A percentile compares a stretch with the other conserved stretches of the same genome.
phyloP scores from a whole-genome alignment of 495 filamentous ascomycete genomes.

The Neohortaea acidophila region DNA sequence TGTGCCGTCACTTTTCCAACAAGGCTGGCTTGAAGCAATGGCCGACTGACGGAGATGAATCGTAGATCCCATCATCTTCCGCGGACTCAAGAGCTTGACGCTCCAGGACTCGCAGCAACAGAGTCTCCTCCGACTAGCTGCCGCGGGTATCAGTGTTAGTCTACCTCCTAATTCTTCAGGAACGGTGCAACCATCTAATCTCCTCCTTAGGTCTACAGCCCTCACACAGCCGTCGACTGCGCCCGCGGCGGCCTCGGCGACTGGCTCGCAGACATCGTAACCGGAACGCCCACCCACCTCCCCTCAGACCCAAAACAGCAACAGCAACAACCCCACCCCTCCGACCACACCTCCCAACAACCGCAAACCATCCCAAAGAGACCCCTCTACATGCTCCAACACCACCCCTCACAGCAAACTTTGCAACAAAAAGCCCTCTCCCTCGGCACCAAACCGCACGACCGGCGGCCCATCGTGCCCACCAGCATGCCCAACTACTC shows the following conservation, averaged over 20 bases:
- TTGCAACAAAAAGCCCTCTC: constrained; percentile 20
- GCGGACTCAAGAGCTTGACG: constrained; percentile 72
- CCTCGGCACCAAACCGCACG: constrained; percentile 29
- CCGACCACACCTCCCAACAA: not conserved
- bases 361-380: constrained; percentile 14
- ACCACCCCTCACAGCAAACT: constrained; percentile 23
- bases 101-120: constrained; percentile 73
- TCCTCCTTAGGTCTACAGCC: constrained; percentile 54
- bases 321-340: not conserved
- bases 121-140: constrained; percentile 65
- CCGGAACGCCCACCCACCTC: constrained; percentile 27
- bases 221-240: constrained; percentile 88
- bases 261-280: constrained; percentile 85
- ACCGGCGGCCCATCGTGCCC: constrained; percentile 38
- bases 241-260: constrained; percentile 75
- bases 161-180: not conserved
- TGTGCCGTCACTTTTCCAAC: constrained; percentile 14
- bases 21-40: not conserved
- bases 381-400: constrained; percentile 26
- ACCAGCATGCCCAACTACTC: constrained; percentile 42
- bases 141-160: constrained; percentile 65
- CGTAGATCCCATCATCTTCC: constrained; percentile 89
- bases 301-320: not conserved
- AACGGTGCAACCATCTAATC: not conserved
- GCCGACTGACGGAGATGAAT: constrained; percentile 8